Evolutionary conservation across 139 green algal genomes (phyloP).

Genomic region (Chlamydomonas sp.): DNA sequence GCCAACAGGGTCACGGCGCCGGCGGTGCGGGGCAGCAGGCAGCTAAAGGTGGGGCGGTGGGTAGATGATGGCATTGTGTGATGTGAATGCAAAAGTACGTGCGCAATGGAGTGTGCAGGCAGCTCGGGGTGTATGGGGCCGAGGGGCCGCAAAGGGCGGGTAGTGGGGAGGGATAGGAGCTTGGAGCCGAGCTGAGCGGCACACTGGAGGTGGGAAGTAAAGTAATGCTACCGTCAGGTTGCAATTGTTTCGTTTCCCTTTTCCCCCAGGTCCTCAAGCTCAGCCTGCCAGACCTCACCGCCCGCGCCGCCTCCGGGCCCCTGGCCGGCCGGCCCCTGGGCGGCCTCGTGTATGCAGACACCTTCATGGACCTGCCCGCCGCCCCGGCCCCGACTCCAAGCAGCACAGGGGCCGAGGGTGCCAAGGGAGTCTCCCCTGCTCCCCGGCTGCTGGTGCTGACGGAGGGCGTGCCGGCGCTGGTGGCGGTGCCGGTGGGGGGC

Average conservation of each 20-base stretch:
- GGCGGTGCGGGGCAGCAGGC: slow-evolving; percentile 23
- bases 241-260: too few relatives aligned
- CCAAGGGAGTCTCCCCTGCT: too few relatives aligned
- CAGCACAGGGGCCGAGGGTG: too few relatives aligned
- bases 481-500: background rate
- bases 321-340: slow-evolving; percentile 5
- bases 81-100: background rate
- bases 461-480: slow-evolving; percentile 14
- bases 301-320: background rate
- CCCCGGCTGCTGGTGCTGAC: slow-evolving; percentile 25
- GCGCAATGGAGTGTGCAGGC: background rate
- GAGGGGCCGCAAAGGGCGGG: too few relatives aligned
- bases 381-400: too few relatives aligned
- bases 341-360: slow-evolving; percentile 59
- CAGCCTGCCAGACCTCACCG: background rate
- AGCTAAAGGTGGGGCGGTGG: slow-evolving; percentile 48
- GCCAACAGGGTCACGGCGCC: slow-evolving; percentile 36
- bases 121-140: background rate
- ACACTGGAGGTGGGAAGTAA: too few relatives aligned
- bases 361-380: slow-evolving; percentile 49
- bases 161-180: too few relatives aligned
- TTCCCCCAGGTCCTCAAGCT: background rate
- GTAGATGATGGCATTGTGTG: background rate
- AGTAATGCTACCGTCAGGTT: too few relatives aligned
- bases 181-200: too few relatives aligned